Percentiles rank a stretch among this genome's conserved stretches.
Conservation (phyloP, 2,329 filamentous ascomycete genomes). For the Dothideomycetidae sp. region DNA sequence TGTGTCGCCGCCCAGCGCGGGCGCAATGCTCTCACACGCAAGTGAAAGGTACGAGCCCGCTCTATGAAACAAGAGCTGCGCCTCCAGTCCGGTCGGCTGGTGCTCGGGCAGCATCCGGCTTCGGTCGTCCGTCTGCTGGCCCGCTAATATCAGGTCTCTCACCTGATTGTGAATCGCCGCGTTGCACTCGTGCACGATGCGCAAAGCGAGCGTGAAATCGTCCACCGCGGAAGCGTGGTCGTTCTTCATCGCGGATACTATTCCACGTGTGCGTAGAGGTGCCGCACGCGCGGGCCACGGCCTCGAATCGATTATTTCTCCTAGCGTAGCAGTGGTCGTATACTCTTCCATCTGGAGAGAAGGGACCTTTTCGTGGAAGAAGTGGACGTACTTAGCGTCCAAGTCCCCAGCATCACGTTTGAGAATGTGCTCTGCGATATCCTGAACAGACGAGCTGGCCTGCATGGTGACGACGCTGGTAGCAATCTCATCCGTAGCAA, state of each 20-base stretch:
- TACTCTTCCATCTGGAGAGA: slow-evolving; percentile 57
- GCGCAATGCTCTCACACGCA: slow-evolving; percentile 50
- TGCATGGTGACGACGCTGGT: slow-evolving; percentile 77
- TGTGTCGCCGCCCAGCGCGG: slow-evolving; percentile 38
- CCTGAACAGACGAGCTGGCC: slow-evolving; percentile 60
- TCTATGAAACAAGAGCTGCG: slow-evolving; percentile 63
- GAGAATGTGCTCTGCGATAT: slow-evolving; percentile 59
- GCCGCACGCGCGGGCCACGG: slow-evolving; percentile 52
- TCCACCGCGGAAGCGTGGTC: slow-evolving; percentile 55
- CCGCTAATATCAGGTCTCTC: slow-evolving; percentile 40
- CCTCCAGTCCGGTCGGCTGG: slow-evolving; percentile 61
- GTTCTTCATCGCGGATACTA: slow-evolving; percentile 61
- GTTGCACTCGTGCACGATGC: slow-evolving; percentile 32
- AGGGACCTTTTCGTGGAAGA: slow-evolving; percentile 83
- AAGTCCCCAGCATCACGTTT: slow-evolving; percentile 51
- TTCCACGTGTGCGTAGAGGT: slow-evolving; percentile 56
- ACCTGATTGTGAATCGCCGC: slow-evolving; percentile 32
- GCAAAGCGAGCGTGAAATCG: slow-evolving; percentile 57
- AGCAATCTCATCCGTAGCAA: slow-evolving; percentile 68
- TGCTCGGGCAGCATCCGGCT: slow-evolving; percentile 43
- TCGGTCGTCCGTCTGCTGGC: slow-evolving; percentile 26
- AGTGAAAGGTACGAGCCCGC: slow-evolving; percentile 57
- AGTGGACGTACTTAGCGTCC: slow-evolving; percentile 79
- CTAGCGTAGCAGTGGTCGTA: slow-evolving; percentile 51
- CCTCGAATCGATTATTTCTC: slow-evolving; percentile 51